Base-by-base conservation (phyloP, 192 early-diverging fungal species). In the Fimicolochytrium jonesii region DNA sequence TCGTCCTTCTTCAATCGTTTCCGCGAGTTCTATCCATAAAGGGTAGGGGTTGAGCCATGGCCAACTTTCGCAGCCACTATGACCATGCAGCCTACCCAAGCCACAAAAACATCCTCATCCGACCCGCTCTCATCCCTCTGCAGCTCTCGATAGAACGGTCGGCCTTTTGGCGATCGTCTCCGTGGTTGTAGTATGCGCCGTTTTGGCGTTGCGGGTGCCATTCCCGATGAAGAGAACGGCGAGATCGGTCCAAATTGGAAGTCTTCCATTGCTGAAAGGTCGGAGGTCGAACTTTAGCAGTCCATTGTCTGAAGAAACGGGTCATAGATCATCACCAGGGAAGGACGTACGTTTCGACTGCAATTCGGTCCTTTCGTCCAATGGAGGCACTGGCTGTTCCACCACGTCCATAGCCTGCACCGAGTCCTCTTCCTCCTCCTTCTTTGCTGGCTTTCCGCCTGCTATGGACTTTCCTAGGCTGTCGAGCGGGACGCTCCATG, bases 1-100 rank as follows among this genome's bases (percentile, higher is more conserved):
- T 62, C 47, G 20, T 53, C 47, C 34, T 23, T 51, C 34, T 62
- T 62, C 23, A 36, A 33, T 5, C 60, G 60, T 34, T 62, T 62
- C 48, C 49, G 17, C 23, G 32, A 32, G 26, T 51, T 62, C 31
- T 33, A 13, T 4, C 25, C 22, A 7, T 25, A 15, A 33, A 6
- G 18, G 31, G 15, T 18, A 6, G 20, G 4, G 25, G 10, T 35
- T n/a, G 10, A 48, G 11, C 7, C 23, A 6, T 23, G 7, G 6
- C 11, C 7, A 7, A 7, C 11, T 7, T 48, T 48, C 11, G 46
- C 46, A 10, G 6, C 6, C 11, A 10, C 15, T 22, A 25, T 23
- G 11, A 7, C 23, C 46, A 48, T n/a, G n/a, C n/a, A n/a, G n/a
- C 46, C 6, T 25, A 48, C 46, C 34, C 59, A 44, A 32, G 29